phyloP scores from a whole-genome alignment of 169 alveolate genomes.

The Plasmodium inui region DNA sequence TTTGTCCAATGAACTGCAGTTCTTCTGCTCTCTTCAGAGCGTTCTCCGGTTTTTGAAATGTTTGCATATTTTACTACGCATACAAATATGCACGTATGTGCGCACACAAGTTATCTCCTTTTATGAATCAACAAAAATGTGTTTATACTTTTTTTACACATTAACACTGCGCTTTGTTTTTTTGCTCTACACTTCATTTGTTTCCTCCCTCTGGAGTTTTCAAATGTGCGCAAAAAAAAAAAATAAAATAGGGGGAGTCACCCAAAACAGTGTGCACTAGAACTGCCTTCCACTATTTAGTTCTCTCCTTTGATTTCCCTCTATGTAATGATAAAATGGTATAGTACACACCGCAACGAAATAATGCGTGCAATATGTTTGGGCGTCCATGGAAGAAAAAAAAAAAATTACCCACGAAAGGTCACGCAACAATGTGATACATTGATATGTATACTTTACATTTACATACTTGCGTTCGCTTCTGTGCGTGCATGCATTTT shows the following conservation, averaged over 20 bases:
- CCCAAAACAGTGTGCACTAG: neutral
- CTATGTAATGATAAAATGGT: neutral
- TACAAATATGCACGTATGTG: neutral
- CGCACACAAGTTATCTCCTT: neutral
- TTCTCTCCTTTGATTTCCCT: neutral
- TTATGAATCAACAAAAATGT: neutral
- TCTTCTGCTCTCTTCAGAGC: constrained; percentile 94
- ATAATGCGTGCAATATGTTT: neutral
- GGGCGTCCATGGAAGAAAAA: neutral
- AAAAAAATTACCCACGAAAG: neutral
- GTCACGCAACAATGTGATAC: neutral
- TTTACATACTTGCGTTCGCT: neutral
- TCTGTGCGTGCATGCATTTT: neutral
- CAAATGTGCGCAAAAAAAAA: neutral
- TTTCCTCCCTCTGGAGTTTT: neutral
- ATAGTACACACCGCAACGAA: neutral
- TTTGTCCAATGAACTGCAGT: constrained; percentile 91
- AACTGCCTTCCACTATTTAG: neutral
- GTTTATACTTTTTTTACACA: neutral
- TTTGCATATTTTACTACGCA: constrained; percentile 79
- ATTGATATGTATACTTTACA: neutral
- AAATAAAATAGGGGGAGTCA: neutral
- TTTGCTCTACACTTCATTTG: neutral
- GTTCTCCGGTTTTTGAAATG: constrained; percentile 92
- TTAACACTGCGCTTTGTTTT: neutral